Conservation (phyloP, 108 stramenopile species). For the Fistulifera solaris region DNA sequence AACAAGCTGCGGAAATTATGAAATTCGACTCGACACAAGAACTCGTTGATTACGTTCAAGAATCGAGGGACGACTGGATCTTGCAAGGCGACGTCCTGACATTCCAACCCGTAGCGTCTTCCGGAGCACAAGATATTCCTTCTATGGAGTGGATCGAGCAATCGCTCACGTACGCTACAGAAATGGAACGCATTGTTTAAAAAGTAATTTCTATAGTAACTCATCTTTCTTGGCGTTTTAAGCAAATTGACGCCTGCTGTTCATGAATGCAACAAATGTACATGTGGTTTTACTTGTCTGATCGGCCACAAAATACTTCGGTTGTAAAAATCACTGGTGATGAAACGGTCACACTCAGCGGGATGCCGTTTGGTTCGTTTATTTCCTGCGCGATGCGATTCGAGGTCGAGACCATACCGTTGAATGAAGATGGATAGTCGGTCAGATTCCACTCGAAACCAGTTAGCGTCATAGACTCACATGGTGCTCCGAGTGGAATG, state of each 20-base stretch:
- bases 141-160: conserved; percentile 74
- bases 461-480: conserved; percentile 45
- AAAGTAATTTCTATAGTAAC: not conserved
- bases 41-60: conserved; percentile 61
- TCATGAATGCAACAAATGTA: too few species aligned
- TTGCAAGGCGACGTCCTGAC: conserved; percentile 39
- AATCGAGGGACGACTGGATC: conserved; percentile 80
- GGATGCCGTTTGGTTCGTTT: too few species aligned
- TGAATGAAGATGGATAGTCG: conserved; percentile 50
- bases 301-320: too few species aligned
- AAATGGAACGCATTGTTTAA: conserved; percentile 88
- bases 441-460: conserved; percentile 78
- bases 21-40: conserved; percentile 56
- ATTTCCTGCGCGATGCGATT: conserved; percentile 29
- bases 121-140: conserved; percentile 66
- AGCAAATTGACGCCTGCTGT: too few species aligned
- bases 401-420: conserved; percentile 71
- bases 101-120: conserved; percentile 48
- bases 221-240: too few species aligned
- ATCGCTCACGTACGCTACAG: conserved; percentile 80
- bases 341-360: too few species aligned
- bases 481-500: conserved; percentile 53
- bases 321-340: too few species aligned
- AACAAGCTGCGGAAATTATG: conserved; percentile 70
- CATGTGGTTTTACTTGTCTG: too few species aligned